A percentile compares a stretch with the other conserved stretches of the same genome.
Evolutionary conservation across 148 eudicot species (phyloP).

Genomic region (Persicaria tinctoria): DNA sequence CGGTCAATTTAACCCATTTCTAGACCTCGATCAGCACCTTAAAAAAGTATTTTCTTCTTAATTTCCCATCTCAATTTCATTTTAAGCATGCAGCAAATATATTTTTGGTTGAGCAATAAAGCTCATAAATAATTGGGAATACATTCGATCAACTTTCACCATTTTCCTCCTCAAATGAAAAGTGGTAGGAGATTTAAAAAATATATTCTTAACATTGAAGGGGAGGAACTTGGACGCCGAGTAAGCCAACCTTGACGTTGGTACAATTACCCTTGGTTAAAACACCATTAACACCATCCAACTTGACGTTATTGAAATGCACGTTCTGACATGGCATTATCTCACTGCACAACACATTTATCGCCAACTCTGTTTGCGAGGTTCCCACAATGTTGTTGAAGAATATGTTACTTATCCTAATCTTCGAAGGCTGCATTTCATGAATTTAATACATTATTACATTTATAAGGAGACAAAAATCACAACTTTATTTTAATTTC

Average conservation of each 20-base stretch:
- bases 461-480: too few relatives aligned
- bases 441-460: neutral
- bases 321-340: conserved; percentile 7
- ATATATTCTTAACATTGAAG: neutral
- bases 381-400: conserved; percentile 13
- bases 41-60: too few relatives aligned
- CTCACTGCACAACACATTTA: conserved; percentile 4
- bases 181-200: too few relatives aligned
- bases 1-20: too few relatives aligned
- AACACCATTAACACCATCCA: neutral
- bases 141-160: too few relatives aligned
- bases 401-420: conserved; percentile 2
- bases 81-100: too few relatives aligned
- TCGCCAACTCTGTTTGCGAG: neutral
- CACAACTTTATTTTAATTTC: too few relatives aligned
- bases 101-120: too few relatives aligned
- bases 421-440: conserved; percentile 6
- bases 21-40: too few relatives aligned
- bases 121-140: too few relatives aligned
- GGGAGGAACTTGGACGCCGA: conserved; percentile 2
- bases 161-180: too few relatives aligned
- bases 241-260: neutral
- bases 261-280: neutral
- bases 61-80: too few relatives aligned
- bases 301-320: conserved; percentile 7